Percentiles rank a stretch among this genome's conserved stretches.
Conservation (phyloP, 1,284 basidiomycete species). For the Rugosomyces carneus region DNA sequence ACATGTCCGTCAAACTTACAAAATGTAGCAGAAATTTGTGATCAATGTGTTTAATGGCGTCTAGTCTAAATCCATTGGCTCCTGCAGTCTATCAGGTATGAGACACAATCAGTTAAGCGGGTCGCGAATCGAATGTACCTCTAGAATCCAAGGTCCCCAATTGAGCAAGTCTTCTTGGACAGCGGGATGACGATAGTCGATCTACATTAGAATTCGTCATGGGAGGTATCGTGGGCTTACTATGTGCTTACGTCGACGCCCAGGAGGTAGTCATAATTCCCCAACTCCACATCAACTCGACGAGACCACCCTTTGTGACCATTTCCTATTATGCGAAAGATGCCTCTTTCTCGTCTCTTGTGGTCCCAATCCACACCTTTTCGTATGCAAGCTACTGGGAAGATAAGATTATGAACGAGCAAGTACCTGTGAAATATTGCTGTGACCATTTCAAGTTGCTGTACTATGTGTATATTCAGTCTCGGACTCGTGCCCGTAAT, state of each 20-base stretch:
- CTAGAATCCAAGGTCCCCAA: slow-evolving; percentile 69
- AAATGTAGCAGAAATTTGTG: slow-evolving; percentile 57
- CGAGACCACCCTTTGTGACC: slow-evolving; percentile 66
- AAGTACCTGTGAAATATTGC: slow-evolving; percentile 66
- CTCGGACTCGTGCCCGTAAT: neutral
- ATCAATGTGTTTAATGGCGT: slow-evolving; percentile 86
- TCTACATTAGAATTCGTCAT: slow-evolving; percentile 35
- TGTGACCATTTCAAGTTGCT: slow-evolving; percentile 64
- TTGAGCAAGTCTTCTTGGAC: slow-evolving; percentile 61
- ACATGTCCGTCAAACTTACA: slow-evolving; percentile 35
- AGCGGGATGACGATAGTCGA: slow-evolving; percentile 82
- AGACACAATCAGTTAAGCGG: neutral
- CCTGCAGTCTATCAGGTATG: slow-evolving; percentile 56
- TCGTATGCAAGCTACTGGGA: neutral
- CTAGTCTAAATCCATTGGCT: slow-evolving; percentile 78
- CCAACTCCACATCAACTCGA: slow-evolving; percentile 61
- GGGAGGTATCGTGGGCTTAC: neutral
- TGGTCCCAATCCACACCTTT: slow-evolving; percentile 86
- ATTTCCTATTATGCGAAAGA: slow-evolving; percentile 55
- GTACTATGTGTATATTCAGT: slow-evolving; percentile 40
- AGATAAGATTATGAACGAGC: neutral
- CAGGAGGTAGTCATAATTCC: slow-evolving; percentile 79
- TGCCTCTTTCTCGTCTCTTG: slow-evolving; percentile 50
- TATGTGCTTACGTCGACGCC: slow-evolving; percentile 53
- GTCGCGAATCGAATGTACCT: slow-evolving; percentile 36